Evolutionary conservation across 2,329 filamentous ascomycete genomes (phyloP), one percentile per base, ranked within the genome.

Genomic region (Hymenoscyphus occultus): DNA sequence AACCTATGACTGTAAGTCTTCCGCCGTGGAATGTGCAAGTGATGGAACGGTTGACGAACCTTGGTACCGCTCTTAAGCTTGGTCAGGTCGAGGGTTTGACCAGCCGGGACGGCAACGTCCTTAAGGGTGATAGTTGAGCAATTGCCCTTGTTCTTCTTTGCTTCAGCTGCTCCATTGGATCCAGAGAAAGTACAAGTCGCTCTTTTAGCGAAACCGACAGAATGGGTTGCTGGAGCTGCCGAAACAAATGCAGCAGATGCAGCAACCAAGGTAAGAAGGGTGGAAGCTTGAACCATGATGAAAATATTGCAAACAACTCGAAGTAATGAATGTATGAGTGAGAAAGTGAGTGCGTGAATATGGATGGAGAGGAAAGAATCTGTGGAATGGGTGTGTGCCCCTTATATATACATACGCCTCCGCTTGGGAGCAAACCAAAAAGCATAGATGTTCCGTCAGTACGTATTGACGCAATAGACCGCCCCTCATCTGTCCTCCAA

Each of bases 121-220:
- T 79, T 80, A 22, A 88, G 77, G 22, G 81, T 74, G 66, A 88
- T 86, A 60, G 78, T 80, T 12, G 83, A 77, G 76, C 86, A 89
- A 14, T 78, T 78, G 7, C 74, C 71, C 75, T 85, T 84, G 71
- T 78, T 78, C 66, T 78, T 78, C 66, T 77, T 80, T 56, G 82
- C 83, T 3, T 80, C 78, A 61, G 82, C 80, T 61, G 60, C 31
- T 56, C 32, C n/a, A 10, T 69, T 69, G 6, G 71, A 69, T 2
- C 80, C 79, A 56, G 80, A 84, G 73, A 88, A 86, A 14, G 83
- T 86, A 75, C 86, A 88, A 65, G 76, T 75, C n/a, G 68, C 68
- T 61, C 70, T 42, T 64, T 72, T 69, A 14, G 19, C 61, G 51
- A 71, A 56, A 39, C 66, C 63, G n/a, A 71, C 72, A n/a, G 72